Evolutionary conservation across 441 rosid species (phyloP).

Genomic region (Mallotus japonicus): DNA sequence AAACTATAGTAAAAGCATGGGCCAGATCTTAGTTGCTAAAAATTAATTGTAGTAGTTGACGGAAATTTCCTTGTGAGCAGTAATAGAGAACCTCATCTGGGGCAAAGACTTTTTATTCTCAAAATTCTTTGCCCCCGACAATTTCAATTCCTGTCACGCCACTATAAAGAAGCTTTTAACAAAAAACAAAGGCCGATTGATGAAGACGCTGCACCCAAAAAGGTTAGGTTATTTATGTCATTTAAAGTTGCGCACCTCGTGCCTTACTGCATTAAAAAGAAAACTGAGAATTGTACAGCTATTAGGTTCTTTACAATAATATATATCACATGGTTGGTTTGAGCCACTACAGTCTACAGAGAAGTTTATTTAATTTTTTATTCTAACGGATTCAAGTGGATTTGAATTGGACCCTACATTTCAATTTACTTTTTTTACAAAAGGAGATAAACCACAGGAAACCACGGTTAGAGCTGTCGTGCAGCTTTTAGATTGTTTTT

Average conservation of each 20-base stretch:
- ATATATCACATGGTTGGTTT: slow-evolving; percentile 13
- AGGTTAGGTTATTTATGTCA: slow-evolving; percentile 31
- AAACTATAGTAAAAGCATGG: not conserved
- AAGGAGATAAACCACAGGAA: slow-evolving; percentile 25
- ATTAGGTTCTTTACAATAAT: slow-evolving; percentile 20
- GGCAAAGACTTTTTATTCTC: not conserved
- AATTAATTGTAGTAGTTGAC: not conserved
- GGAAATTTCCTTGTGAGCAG: not conserved
- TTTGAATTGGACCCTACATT: slow-evolving; percentile 16
- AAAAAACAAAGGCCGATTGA: slow-evolving; percentile 4
- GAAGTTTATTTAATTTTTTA: slow-evolving; percentile 20
- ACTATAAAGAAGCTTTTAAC: not conserved
- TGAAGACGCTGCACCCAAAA: slow-evolving; percentile 19
- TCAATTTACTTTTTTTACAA: slow-evolving; percentile 19
- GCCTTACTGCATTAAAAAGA: slow-evolving; percentile 53
- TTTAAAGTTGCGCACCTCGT: slow-evolving; percentile 28
- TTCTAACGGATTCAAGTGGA: slow-evolving; percentile 21
- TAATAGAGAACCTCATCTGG: not conserved
- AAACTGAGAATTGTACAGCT: slow-evolving; percentile 25
- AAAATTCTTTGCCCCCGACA: slow-evolving; percentile 14
- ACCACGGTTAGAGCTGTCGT: slow-evolving; percentile 36
- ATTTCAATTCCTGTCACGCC: not conserved
- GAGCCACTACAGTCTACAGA: not conserved
- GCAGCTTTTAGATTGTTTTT: slow-evolving; percentile 23
- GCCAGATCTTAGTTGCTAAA: not conserved